These are phyloP conservation scores for Hibiscus trionum DNA, from an alignment of 345 rosid species.

Conservation along the genomic window DNA sequence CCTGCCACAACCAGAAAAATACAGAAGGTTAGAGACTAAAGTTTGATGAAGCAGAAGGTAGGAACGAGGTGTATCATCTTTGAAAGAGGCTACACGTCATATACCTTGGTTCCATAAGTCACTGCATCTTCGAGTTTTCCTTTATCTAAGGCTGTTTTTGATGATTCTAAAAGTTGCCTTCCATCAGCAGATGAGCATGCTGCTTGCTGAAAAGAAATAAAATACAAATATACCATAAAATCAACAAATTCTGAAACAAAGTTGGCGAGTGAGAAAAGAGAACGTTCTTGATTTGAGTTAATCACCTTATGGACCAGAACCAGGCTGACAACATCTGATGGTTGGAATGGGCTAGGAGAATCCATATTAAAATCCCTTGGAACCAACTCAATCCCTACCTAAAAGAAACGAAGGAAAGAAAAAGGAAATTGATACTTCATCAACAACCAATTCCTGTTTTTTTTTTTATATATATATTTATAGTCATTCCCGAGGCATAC, in stretches of 20 bases:
- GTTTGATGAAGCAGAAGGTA: slow-evolving; percentile 1
- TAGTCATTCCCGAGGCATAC: no score
- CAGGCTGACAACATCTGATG: slow-evolving; percentile 79
- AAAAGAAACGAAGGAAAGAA: slow-evolving; percentile 5
- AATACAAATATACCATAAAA: slow-evolving; percentile 1
- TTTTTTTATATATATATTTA: no score
- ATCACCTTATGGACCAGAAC: slow-evolving; percentile 92
- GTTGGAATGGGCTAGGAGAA: slow-evolving; percentile 73
- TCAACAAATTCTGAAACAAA: slow-evolving; percentile 4
- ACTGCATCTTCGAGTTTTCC: slow-evolving; percentile 99
- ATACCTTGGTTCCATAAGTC: slow-evolving; percentile 89
- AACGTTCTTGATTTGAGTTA: background rate
- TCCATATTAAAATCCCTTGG: slow-evolving; percentile 96
- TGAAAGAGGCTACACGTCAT: slow-evolving; percentile 1
- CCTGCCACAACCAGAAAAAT: slow-evolving; percentile 39
- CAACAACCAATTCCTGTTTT: background rate
- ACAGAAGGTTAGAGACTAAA: slow-evolving; percentile 4
- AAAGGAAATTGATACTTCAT: slow-evolving; percentile 3
- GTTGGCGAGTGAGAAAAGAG: slow-evolving; percentile 1
- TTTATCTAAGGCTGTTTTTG: slow-evolving; percentile 96
- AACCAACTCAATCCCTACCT: slow-evolving; percentile 96
- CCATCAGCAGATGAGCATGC: slow-evolving; percentile 99
- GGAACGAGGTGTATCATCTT: background rate
- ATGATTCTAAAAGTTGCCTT: slow-evolving; percentile 92
- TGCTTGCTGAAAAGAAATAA: slow-evolving; percentile 71